Evolutionary conservation across 2,329 filamentous ascomycete species (phyloP).

Genomic region (Xylaria sp.): DNA sequence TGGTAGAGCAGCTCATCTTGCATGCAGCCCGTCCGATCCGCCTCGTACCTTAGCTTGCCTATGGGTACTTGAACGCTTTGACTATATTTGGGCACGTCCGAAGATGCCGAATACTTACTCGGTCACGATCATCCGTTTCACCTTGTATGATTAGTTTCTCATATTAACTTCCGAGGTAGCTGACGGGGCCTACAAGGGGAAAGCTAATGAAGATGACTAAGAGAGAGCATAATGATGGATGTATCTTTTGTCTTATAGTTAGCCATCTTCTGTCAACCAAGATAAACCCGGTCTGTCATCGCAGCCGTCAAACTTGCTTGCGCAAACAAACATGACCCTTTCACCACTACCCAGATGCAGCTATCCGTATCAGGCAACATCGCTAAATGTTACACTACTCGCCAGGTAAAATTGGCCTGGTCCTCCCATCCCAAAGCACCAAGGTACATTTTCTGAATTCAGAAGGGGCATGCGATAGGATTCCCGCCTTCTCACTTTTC

Average conservation of each 20-base stretch:
- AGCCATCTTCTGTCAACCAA: not conserved
- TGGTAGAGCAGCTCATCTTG: slow-evolving; percentile 36
- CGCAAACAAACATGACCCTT: slow-evolving; percentile 16
- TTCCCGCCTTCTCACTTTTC: not conserved
- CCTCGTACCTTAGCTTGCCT: slow-evolving; percentile 12
- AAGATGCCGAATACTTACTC: not conserved
- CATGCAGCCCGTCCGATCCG: slow-evolving; percentile 34
- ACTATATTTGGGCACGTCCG: not conserved
- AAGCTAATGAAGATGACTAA: not conserved
- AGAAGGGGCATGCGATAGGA: slow-evolving; percentile 16
- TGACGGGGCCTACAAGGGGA: not conserved
- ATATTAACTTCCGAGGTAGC: not conserved
- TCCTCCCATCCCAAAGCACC: slow-evolving; percentile 25
- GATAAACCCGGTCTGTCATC: slow-evolving; percentile 5
- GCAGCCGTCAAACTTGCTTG: slow-evolving; percentile 10
- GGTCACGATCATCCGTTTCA: not conserved
- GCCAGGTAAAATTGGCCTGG: slow-evolving; percentile 27
- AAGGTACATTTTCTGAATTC: slow-evolving; percentile 7
- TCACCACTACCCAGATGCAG: slow-evolving; percentile 9
- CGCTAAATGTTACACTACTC: slow-evolving; percentile 10
- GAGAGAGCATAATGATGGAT: not conserved
- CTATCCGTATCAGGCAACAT: not conserved
- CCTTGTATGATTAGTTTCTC: not conserved
- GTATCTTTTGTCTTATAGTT: not conserved
- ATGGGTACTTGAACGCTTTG: slow-evolving; percentile 1